These are phyloP conservation scores for barrel medic (Medicago truncatula) DNA, from an alignment of 306 rosid species.

Conservation along the genomic window MtrunA17r5.0-ANR NC_053049.1:42402001-42402500, in stretches of 20 bases:
- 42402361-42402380: background rate
- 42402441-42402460: background rate
- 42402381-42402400: background rate
- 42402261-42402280: background rate
- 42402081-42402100: conserved; percentile 58
- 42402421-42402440: background rate
- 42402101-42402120: conserved; percentile 64
- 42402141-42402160: background rate
- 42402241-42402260: conserved; percentile 52
- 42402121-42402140: background rate
- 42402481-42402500: background rate
- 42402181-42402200: background rate
- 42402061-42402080: conserved; percentile 64
- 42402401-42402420: background rate
- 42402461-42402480: background rate
- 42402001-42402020: background rate
- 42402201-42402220: conserved; percentile 64
- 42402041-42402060: conserved; percentile 37
- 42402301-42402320: background rate
- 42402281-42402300: background rate
- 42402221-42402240: conserved; percentile 58
- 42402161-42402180: background rate
- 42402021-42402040: background rate
- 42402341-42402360: background rate
- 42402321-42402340: conserved; percentile 1